Conservation (phyloP, 371 early-diverging fungal genomes). For the Haplosporangium sp. region DNA sequence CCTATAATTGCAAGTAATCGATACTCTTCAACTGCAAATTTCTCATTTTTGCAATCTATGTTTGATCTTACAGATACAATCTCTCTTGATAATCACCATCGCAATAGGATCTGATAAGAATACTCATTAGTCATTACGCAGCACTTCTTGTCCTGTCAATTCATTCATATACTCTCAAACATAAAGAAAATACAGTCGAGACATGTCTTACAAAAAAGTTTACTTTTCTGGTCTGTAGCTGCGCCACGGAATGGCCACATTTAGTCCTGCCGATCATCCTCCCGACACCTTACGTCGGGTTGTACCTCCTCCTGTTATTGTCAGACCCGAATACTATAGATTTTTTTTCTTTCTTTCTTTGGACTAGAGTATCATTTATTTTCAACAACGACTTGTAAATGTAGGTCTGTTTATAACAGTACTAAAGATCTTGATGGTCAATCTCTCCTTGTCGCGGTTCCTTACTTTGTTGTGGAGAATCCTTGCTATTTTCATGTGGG, state of each 20-base stretch:
- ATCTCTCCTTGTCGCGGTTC: background rate
- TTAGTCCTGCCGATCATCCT: slow-evolving; percentile 4
- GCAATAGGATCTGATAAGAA: background rate
- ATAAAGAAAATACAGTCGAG: no score
- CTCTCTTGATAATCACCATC: no score
- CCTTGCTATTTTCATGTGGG: background rate
- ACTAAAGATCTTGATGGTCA: background rate
- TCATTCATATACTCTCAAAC: no score
- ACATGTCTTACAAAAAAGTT: no score
- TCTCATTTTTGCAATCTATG: background rate
- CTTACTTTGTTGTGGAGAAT: background rate
- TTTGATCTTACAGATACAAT: background rate
- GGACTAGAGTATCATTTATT: no score
- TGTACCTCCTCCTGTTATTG: background rate
- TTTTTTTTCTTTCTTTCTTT: background rate
- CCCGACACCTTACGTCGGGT: background rate
- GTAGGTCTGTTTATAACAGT: background rate
- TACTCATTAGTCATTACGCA: background rate
- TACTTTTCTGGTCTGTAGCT: background rate
- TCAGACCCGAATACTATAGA: background rate
- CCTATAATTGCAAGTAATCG: background rate
- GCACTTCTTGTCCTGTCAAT: background rate
- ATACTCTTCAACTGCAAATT: background rate
- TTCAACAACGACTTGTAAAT: background rate
- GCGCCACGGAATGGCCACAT: background rate